Evolutionary conservation across 257 asterid genomes (phyloP).

Genomic region (Eustoma russellianum): DNA sequence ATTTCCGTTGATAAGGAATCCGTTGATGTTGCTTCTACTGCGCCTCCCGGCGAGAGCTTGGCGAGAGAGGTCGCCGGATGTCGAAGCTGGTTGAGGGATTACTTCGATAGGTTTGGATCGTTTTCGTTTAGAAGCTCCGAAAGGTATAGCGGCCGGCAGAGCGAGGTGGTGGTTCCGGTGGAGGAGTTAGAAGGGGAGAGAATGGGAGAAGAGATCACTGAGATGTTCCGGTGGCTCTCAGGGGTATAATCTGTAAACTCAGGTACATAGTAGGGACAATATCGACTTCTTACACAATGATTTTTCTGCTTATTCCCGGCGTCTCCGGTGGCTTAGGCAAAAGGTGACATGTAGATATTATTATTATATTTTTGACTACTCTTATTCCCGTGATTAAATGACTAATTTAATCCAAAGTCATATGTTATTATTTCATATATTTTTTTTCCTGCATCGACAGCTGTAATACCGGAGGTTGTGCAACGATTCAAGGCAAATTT

Average conservation of each 20-base stretch:
- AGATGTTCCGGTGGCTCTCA: conserved; percentile 87
- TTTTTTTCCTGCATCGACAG: too few relatives aligned
- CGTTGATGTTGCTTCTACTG: conserved; percentile 26
- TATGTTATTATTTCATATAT: too few relatives aligned
- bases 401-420: too few relatives aligned
- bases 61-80: conserved; percentile 52
- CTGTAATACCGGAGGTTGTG: too few relatives aligned
- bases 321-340: conserved; percentile 23
- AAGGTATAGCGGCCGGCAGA: conserved; percentile 65
- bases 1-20: conserved; percentile 51
- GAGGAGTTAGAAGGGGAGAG: conserved; percentile 67
- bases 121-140: conserved; percentile 72
- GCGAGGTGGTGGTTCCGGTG: conserved; percentile 32
- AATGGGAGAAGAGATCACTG: conserved; percentile 84
- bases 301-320: conserved; percentile 1
- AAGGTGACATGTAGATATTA: conserved; percentile 5
- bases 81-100: conserved; percentile 74
- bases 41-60: conserved; percentile 53
- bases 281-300: conserved; percentile 15
- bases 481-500: too few relatives aligned
- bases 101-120: conserved; percentile 54
- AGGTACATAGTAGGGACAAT: conserved; percentile 19
- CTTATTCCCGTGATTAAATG: too few relatives aligned
- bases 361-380: too few relatives aligned
- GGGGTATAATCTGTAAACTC: conserved; percentile 53